phyloP scores from a whole-genome alignment of 2,329 filamentous ascomycete species.

The Cladosporium sp. region DNA sequence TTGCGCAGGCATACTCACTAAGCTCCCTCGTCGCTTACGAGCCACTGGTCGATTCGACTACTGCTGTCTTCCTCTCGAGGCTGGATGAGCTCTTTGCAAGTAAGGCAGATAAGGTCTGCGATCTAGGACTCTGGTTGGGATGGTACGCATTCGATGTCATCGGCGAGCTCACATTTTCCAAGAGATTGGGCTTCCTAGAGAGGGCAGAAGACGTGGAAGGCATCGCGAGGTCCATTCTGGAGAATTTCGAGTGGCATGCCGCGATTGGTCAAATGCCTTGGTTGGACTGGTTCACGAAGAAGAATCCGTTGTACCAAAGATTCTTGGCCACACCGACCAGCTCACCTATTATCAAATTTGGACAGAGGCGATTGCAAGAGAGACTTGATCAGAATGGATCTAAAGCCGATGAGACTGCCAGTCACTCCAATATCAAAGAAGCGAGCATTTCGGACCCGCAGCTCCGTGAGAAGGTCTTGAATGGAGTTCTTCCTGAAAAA shows the following conservation, averaged over 20 bases:
- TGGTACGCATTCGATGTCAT: constrained; percentile 81
- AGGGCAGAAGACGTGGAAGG: constrained; percentile 16
- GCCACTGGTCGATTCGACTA: constrained; percentile 70
- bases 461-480: constrained; percentile 20
- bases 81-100: constrained; percentile 42
- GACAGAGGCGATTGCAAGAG: constrained; percentile 22
- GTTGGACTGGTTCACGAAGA: constrained; percentile 24
- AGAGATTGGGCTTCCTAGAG: constrained; percentile 21
- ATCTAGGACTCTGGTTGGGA: constrained; percentile 69
- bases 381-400: constrained; percentile 12
- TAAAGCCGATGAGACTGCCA: not conserved
- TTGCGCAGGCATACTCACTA: constrained; percentile 39
- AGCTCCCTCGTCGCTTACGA: constrained; percentile 71
- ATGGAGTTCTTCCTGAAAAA: constrained; percentile 21
- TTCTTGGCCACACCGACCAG: constrained; percentile 21
- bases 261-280: constrained; percentile 28
- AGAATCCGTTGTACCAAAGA: constrained; percentile 21
- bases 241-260: constrained; percentile 25
- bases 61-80: constrained; percentile 62
- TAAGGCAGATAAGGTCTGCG: constrained; percentile 53
- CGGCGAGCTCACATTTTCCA: constrained; percentile 46
- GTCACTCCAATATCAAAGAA: not conserved
- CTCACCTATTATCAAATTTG: constrained; percentile 23
- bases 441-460: constrained; percentile 16
- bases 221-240: constrained; percentile 10